Evolutionary conservation across 805 yeast species (phyloP).

Genomic region (Maudiozyma saulgeensis): DNA sequence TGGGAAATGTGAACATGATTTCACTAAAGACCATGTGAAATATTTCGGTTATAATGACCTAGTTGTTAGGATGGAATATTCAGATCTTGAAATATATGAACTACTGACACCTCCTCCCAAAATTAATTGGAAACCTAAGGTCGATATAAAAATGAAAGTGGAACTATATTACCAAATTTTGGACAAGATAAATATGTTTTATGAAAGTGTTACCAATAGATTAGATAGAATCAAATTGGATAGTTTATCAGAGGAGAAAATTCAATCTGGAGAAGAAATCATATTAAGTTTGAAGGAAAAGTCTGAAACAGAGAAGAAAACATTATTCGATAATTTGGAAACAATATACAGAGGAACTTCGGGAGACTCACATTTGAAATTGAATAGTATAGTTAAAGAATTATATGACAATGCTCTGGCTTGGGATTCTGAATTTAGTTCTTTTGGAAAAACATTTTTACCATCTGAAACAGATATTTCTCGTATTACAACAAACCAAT

Average conservation of each 20-base stretch:
- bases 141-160: conserved; percentile 57
- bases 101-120: conserved; percentile 67
- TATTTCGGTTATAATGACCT: conserved; percentile 75
- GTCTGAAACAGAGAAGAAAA: conserved; percentile 42
- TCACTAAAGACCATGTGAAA: conserved; percentile 70
- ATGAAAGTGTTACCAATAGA: conserved; percentile 61
- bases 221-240: conserved; percentile 68
- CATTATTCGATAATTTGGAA: conserved; percentile 38
- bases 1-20: conserved; percentile 70
- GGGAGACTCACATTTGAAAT: conserved; percentile 56
- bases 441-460: conserved; percentile 66
- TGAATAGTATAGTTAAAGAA: conserved; percentile 60
- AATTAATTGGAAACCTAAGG: conserved; percentile 61
- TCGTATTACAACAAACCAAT: conserved; percentile 78
- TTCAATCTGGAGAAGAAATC: conserved; percentile 55
- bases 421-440: conserved; percentile 80
- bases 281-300: conserved; percentile 48
- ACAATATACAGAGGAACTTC: conserved; percentile 44
- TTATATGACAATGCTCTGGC: conserved; percentile 74
- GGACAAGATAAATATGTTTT: conserved; percentile 49
- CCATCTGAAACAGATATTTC: conserved; percentile 93
- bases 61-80: conserved; percentile 71
- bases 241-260: conserved; percentile 58
- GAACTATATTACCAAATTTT: conserved; percentile 48
- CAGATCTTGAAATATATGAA: conserved; percentile 66